A percentile compares a stretch with the other conserved stretches of the same genome.
Conservation (phyloP, 306 rosid genomes). For the Medicago ruthenica region DNA sequence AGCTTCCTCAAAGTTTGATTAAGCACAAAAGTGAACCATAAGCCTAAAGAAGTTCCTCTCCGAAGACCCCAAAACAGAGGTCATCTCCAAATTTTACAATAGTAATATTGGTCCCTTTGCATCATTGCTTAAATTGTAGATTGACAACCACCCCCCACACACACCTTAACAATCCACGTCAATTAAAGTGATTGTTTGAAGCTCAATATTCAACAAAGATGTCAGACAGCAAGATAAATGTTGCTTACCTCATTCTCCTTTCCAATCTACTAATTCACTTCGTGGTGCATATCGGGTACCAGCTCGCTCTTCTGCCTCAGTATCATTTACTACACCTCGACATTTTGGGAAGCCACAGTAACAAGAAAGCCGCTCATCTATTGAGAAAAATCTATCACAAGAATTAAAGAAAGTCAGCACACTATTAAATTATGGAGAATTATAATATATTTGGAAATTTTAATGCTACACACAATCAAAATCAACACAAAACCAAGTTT, state of each 20-base stretch:
- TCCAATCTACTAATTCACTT: slow-evolving; percentile 86
- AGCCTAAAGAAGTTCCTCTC: slow-evolving; percentile 16
- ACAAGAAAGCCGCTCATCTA: slow-evolving; percentile 92
- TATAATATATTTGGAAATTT: slow-evolving; percentile 17
- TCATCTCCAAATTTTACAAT: slow-evolving; percentile 15
- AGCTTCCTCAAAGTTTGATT: slow-evolving; percentile 27
- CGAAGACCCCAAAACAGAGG: slow-evolving; percentile 8
- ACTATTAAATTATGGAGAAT: slow-evolving; percentile 36
- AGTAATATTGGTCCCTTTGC: background rate
- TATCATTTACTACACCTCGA: slow-evolving; percentile 93
- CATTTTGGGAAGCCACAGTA: slow-evolving; percentile 94
- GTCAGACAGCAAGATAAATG: slow-evolving; percentile 24
- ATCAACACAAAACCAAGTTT: slow-evolving; percentile 38
- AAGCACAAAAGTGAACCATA: slow-evolving; percentile 1
- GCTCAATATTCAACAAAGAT: slow-evolving; percentile 12
- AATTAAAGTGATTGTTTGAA: slow-evolving; percentile 5
- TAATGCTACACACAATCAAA: slow-evolving; percentile 33
- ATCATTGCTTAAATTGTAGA: slow-evolving; percentile 11
- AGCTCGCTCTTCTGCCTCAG: slow-evolving; percentile 93
- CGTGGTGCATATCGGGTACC: slow-evolving; percentile 68
- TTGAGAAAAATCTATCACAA: slow-evolving; percentile 81
- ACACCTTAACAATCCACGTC: slow-evolving; percentile 14
- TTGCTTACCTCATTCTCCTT: slow-evolving; percentile 75
- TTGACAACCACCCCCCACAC: slow-evolving; percentile 8
- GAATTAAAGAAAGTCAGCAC: slow-evolving; percentile 49